Evolutionary conservation across 208 protist genomes (phyloP).

Genomic region (Leishmania gerbilli): DNA sequence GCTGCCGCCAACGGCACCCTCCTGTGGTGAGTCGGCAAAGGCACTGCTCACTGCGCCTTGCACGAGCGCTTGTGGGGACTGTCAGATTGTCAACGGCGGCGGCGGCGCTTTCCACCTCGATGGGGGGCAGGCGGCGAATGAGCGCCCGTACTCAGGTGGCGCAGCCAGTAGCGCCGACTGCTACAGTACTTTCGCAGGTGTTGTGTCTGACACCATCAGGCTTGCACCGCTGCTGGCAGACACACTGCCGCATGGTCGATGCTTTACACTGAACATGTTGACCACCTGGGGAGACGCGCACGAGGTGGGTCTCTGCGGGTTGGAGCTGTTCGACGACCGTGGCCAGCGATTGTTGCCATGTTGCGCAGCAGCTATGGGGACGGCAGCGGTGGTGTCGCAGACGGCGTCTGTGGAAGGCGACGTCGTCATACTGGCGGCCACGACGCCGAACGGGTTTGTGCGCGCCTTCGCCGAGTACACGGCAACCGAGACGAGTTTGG

Average conservation of each 20-base stretch:
- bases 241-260: slow-evolving; percentile 54
- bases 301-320: slow-evolving; percentile 89
- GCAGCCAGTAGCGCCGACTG: neutral
- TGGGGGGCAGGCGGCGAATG: neutral
- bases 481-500: slow-evolving; percentile 26
- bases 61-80: neutral
- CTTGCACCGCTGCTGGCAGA: slow-evolving; percentile 38
- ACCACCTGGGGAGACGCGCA: slow-evolving; percentile 89
- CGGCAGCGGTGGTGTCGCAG: slow-evolving; percentile 8
- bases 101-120: neutral
- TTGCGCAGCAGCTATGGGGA: neutral
- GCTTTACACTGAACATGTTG: slow-evolving; percentile 68
- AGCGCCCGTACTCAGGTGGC: neutral
- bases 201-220: slow-evolving; percentile 9
- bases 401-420: neutral
- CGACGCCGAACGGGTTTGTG: slow-evolving; percentile 14
- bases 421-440: neutral
- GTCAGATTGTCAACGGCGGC: neutral
- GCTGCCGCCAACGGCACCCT: neutral
- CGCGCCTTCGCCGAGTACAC: slow-evolving; percentile 33
- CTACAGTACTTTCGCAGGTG: neutral
- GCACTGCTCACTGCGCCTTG: neutral
- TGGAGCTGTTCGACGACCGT: slow-evolving; percentile 88
- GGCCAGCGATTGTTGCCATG: slow-evolving; percentile 57
- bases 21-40: neutral